A percentile compares a stretch with the other conserved stretches of the same genome.
Evolutionary conservation across 192 early-diverging fungal genomes (phyloP).

Genomic region (Rhizoclosmatium sp.): DNA sequence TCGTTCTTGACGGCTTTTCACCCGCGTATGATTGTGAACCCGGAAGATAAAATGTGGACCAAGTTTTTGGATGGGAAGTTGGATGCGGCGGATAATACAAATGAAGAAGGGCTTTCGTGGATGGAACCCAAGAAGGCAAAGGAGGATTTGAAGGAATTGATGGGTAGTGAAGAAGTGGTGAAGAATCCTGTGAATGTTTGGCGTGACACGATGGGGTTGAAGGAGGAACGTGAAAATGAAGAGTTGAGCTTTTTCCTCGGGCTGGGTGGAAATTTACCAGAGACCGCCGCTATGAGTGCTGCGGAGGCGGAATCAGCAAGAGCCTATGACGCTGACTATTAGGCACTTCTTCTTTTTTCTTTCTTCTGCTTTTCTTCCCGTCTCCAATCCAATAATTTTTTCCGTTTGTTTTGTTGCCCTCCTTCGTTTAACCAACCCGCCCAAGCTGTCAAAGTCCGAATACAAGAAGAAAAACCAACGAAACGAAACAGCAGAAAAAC

Average conservation of each 20-base stretch:
- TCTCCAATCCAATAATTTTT: not conserved
- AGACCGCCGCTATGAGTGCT: not conserved
- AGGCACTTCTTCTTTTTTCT: not conserved
- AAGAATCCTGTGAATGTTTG: conserved; percentile 25
- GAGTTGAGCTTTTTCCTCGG: conserved; percentile 30
- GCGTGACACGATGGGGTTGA: conserved; percentile 22
- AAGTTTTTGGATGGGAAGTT: conserved; percentile 32
- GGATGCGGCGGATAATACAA: conserved; percentile 4
- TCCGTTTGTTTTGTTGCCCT: not conserved
- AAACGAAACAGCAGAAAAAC: too few relatives aligned
- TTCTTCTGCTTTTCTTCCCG: not conserved
- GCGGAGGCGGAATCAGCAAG: conserved; percentile 7
- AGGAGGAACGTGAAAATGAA: conserved; percentile 30
- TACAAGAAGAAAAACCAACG: not conserved
- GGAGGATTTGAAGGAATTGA: too few relatives aligned
- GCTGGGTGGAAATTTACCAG: conserved; percentile 22
- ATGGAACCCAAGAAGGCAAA: conserved; percentile 23
- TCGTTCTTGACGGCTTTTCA: conserved; percentile 13
- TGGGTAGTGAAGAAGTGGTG: not conserved
- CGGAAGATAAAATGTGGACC: conserved; percentile 31
- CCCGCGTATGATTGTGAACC: conserved; percentile 32
- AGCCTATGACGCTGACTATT: conserved; percentile 16
- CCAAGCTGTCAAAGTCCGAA: not conserved
- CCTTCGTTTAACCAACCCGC: too few relatives aligned
- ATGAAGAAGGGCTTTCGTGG: conserved; percentile 14